Percentiles rank a stretch among this genome's conserved stretches.
Evolutionary conservation across 177 flowering plant genomes (phyloP).

Genomic region (Telopea speciosissima): DNA sequence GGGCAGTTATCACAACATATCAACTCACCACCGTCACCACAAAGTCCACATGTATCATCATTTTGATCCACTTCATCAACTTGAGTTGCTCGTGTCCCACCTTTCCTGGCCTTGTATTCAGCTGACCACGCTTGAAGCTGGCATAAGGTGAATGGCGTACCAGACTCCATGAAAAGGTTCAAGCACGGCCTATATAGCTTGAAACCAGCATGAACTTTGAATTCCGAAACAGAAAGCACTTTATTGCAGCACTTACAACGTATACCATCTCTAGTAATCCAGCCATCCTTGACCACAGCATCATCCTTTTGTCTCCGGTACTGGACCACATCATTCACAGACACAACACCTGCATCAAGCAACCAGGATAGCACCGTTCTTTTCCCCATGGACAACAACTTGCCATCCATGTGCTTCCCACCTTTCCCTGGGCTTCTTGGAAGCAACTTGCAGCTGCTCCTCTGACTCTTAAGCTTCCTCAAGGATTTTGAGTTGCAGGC

Average conservation of each 20-base stretch:
- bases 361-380: constrained; percentile 89
- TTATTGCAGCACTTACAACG: constrained; percentile 66
- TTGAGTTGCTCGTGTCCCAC: constrained; percentile 24
- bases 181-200: constrained; percentile 51
- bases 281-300: constrained; percentile 63
- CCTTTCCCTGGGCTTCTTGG: constrained; percentile 44
- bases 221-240: constrained; percentile 59
- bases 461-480: constrained; percentile 49
- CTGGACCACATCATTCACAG: constrained; percentile 66
- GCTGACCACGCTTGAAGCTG: constrained; percentile 93
- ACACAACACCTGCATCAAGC: constrained; percentile 52
- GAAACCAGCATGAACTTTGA: constrained; percentile 83
- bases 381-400: constrained; percentile 33
- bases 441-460: constrained; percentile 60
- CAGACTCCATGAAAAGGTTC: constrained; percentile 78
- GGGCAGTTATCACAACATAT: constrained; percentile 97
- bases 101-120: constrained; percentile 74
- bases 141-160: constrained; percentile 62
- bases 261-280: constrained; percentile 60
- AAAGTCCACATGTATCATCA: constrained; percentile 94
- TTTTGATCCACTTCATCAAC: constrained; percentile 69
- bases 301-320: constrained; percentile 54
- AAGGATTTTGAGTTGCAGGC: constrained; percentile 27
- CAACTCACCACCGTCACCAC: constrained; percentile 96
- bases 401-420: constrained; percentile 44